Evolutionary conservation across 2,329 filamentous ascomycete species (phyloP), one percentile per base, ranked within the genome.

Genomic region (Septoria petroselini): DNA sequence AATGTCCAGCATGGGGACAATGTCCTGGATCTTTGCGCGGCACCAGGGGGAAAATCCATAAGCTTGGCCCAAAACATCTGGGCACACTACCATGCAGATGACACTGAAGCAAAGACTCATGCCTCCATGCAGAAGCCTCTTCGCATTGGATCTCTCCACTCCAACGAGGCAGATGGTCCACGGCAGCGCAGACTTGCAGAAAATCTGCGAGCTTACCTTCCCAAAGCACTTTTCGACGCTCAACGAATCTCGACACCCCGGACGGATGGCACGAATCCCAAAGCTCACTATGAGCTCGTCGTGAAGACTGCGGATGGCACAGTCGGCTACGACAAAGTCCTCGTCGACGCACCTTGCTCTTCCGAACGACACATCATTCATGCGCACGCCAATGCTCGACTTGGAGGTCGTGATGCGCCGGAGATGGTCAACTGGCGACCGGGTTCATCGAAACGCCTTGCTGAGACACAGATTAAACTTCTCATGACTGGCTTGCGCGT

Each of bases 271-370:
- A 52, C 56, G 2, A 52, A 52, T 14, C 37, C 53, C 2, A 50
- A 58, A 31, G 57, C 54, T n/a, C 55, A 52, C 12, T 55, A 51
- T 12, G 57, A 58, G 19, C 55, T 67, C 1, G 62, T 63, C 0
- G 57, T 63, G 5, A 65, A 64, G 1, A 52, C 60, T 0, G 59
- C 64, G 3, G 62, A 64, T 6, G 66, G 66, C 0, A 53, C 59
- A 1, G 64, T 62, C 2, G 64, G 65, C 7, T 73, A 71, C 52
- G 71, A 73, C 48, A 70, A 68, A 41, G 68, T 72, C 0, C 61
- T 73, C 2, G 61, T 72, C 4, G 70, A 73, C 48, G 70, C 70
- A 3, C 70, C 71, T 11, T 72, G 70, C 51, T 72, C 69, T 3
- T 69, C 67, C 25, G 69, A 72, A 52, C 61, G 71, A 11, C 69